A percentile compares a stretch with the other conserved stretches of the same genome.
Conservation (phyloP, 2,329 filamentous ascomycete species). For the Pseudocercospora vitis region DNA sequence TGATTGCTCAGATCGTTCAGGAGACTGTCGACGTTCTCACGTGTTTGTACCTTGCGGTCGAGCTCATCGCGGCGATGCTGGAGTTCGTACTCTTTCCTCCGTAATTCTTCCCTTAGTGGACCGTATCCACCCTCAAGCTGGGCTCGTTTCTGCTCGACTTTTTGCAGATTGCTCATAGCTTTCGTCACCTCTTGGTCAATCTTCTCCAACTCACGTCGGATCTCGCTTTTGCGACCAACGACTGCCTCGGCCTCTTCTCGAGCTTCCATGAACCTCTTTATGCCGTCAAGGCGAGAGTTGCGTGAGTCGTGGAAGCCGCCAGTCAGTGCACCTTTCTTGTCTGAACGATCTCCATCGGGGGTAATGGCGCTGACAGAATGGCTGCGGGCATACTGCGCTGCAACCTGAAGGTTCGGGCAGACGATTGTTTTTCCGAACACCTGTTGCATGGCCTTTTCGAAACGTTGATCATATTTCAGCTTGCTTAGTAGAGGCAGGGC, state of each 20-base stretch:
- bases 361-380: conserved; percentile 93
- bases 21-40: conserved; percentile 67
- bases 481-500: conserved; percentile 85
- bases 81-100: conserved; percentile 71
- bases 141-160: conserved; percentile 73
- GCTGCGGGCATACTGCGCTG: conserved; percentile 85
- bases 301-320: conserved; percentile 89
- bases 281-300: conserved; percentile 81
- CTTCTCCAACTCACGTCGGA: conserved; percentile 68
- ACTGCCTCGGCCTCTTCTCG: conserved; percentile 72
- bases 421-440: conserved; percentile 96
- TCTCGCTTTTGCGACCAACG: conserved; percentile 61
- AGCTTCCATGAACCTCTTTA: conserved; percentile 72
- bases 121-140: conserved; percentile 81
- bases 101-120: conserved; percentile 73
- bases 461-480: conserved; percentile 72
- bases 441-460: conserved; percentile 84
- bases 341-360: conserved; percentile 88
- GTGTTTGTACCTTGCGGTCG: conserved; percentile 65
- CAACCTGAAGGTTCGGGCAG: conserved; percentile 84
- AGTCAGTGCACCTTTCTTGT: conserved; percentile 92
- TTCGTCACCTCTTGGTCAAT: conserved; percentile 87
- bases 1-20: conserved; percentile 64
- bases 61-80: conserved; percentile 72
- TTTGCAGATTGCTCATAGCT: conserved; percentile 80